Base-by-base conservation (phyloP, 768 basidiomycete genomes). In the Pleurotus sapidus region DNA sequence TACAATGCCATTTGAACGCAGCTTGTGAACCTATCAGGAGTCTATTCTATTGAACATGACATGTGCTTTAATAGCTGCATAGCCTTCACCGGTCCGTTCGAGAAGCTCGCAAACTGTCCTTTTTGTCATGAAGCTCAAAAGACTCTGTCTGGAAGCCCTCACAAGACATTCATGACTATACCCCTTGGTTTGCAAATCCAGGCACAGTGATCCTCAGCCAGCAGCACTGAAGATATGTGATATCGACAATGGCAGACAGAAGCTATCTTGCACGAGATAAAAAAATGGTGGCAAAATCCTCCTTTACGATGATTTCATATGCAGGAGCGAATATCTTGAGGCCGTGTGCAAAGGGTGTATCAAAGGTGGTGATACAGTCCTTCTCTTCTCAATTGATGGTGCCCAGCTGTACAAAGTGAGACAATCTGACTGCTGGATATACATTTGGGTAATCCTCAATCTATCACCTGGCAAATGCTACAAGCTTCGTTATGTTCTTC, bases 21-120 rank as follows among this genome's bases (percentile, higher is more conserved):
- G 18, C 57, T 65, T 37, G 40, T 40, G 9, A 42, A 70, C 4
- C 40, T 72, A 5, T 73, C 64, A 20, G 72, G 78, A 1, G 58
- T 80, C 3, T 25, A 57, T 4, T 54, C 69, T 0, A 58, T 78
- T 9, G 43, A 64, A 1, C 24, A 65, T 15, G 65, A 77, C 48
- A 78, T 78, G 77, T 79, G 77, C 46, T 51, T 60, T 0, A 69
- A 77, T n/a, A 64, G 66, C 0, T 80, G 77, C 56, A 39, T 72
- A 2, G 72, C 69, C 0, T 79, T 66, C 47, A 77, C 72, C 0
- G 72, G 75, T 0, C 77, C 72, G 0, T 74, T 63, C 38, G 23
- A 51, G 0, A 30, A 64, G 3, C 59, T 67, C 1, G 61, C 70
- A 0, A 3, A 15, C 0, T 79, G 75, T 49, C 64, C 60, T 0